Evolutionary conservation across 345 rosid genomes (phyloP).

Genomic region (Aethionema arabicum): DNA sequence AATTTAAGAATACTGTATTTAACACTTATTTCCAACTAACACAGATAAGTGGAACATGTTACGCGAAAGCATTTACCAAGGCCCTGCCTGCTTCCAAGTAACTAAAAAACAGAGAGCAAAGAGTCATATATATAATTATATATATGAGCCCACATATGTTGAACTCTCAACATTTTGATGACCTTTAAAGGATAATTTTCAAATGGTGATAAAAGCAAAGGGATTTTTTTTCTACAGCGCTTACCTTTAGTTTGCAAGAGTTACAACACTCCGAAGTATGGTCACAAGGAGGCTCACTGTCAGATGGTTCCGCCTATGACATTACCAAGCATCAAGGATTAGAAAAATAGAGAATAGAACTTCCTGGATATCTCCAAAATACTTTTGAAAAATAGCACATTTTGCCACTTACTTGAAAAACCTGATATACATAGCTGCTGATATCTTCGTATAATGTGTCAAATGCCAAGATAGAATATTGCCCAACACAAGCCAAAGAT

Average conservation of each 20-base stretch:
- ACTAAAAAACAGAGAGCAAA: neutral
- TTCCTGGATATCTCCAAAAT: conserved; percentile 14
- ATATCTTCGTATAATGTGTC: conserved; percentile 57
- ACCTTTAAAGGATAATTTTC: neutral
- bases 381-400: conserved; percentile 32
- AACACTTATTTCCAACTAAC: conserved; percentile 7
- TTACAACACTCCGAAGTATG: conserved; percentile 45
- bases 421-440: conserved; percentile 45
- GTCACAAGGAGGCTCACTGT: conserved; percentile 37
- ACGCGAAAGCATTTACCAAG: conserved; percentile 22
- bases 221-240: conserved; percentile 31
- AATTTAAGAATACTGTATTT: conserved; percentile 16
- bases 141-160: neutral
- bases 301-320: conserved; percentile 50
- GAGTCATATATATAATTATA: neutral
- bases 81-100: neutral
- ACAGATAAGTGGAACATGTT: conserved; percentile 16
- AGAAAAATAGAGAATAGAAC: conserved; percentile 24
- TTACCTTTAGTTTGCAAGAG: conserved; percentile 71
- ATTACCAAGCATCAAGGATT: conserved; percentile 23
- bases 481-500: conserved; percentile 84
- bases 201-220: neutral
- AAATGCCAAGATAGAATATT: conserved; percentile 55
- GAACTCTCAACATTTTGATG: neutral
- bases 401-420: conserved; percentile 57